Evolutionary conservation across 176 grass and related monocot species (phyloP).

Genomic region (Sorghum bicolor): DNA sequence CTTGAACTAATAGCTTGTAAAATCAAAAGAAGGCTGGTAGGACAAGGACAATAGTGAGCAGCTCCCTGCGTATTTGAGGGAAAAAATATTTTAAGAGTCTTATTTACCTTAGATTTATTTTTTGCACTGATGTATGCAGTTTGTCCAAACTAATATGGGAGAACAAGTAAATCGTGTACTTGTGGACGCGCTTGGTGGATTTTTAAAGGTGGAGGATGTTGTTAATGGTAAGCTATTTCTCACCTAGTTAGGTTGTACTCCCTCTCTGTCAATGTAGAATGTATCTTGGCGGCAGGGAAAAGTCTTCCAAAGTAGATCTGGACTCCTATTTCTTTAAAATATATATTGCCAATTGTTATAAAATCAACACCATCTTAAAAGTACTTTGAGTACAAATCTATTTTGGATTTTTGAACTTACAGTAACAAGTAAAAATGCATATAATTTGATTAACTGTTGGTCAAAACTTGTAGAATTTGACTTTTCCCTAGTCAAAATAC

Average conservation of each 20-base stretch:
- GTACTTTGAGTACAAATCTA: not conserved
- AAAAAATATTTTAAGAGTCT: not conserved
- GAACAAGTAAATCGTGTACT: conserved; percentile 43
- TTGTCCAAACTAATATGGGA: conserved; percentile 69
- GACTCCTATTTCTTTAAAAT: not conserved
- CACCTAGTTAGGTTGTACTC: not conserved
- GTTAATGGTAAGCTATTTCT: conserved; percentile 56
- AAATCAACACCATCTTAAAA: not conserved
- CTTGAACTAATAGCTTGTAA: not conserved
- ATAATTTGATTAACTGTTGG: not conserved
- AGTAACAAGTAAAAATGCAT: not conserved
- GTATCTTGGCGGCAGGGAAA: not conserved
- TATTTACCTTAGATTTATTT: conserved; percentile 5
- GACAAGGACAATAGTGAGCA: not conserved
- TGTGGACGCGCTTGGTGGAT: conserved; percentile 66
- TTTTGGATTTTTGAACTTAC: not conserved
- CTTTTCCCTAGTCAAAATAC: not conserved
- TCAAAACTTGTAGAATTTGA: not conserved
- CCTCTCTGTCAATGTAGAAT: not conserved
- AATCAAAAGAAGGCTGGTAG: conserved; percentile 14
- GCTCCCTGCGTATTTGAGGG: not conserved
- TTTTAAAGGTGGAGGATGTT: conserved; percentile 65
- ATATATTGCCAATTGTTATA: not conserved
- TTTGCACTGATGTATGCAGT: conserved; percentile 57
- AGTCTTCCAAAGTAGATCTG: not conserved